Conservation (phyloP, 495 filamentous ascomycete species). For the Podospora tetraspora region DNA sequence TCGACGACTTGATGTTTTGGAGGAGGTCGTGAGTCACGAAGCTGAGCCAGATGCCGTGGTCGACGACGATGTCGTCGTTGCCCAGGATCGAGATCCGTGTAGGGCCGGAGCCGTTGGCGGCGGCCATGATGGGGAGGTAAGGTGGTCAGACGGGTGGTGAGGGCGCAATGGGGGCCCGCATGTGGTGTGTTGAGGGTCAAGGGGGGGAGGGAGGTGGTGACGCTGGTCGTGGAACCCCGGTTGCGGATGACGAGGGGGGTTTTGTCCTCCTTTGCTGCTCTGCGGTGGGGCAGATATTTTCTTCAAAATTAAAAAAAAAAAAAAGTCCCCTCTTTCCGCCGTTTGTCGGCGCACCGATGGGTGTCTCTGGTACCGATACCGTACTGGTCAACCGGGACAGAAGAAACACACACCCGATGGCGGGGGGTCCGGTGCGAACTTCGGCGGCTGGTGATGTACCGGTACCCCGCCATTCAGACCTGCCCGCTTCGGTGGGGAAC, state of each 20-base stretch:
- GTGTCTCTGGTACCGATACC: not conserved
- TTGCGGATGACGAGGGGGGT: slow-evolving; percentile 4
- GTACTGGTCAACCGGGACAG: not conserved
- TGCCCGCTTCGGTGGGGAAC: not conserved
- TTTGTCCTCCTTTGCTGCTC: not conserved
- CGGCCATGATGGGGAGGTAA: slow-evolving; percentile 20
- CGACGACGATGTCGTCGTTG: slow-evolving; percentile 78
- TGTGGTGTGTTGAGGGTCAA: slow-evolving; percentile 8
- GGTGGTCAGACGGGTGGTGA: slow-evolving; percentile 16
- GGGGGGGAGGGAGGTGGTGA: not conserved
- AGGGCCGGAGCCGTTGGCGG: slow-evolving; percentile 32
- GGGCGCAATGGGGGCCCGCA: slow-evolving; percentile 24
- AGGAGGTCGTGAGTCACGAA: slow-evolving; percentile 81
- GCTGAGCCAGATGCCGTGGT: slow-evolving; percentile 82
- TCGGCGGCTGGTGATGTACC: slow-evolving; percentile 4
- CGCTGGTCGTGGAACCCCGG: slow-evolving; percentile 7
- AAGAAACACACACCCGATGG: not conserved
- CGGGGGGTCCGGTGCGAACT: not conserved
- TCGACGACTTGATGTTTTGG: slow-evolving; percentile 69
- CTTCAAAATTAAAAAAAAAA: not conserved
- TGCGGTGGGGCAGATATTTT: not conserved
- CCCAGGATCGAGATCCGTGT: slow-evolving; percentile 50
- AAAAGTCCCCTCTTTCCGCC: slow-evolving; percentile 5
- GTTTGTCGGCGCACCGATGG: slow-evolving; percentile 5
- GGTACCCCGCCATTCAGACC: slow-evolving; percentile 3